Percentiles rank a stretch among this genome's conserved stretches.
These are phyloP conservation scores for Chernovozyma aurita DNA, from an alignment of 1,139 yeast species.

Conservation along the genomic window DNA sequence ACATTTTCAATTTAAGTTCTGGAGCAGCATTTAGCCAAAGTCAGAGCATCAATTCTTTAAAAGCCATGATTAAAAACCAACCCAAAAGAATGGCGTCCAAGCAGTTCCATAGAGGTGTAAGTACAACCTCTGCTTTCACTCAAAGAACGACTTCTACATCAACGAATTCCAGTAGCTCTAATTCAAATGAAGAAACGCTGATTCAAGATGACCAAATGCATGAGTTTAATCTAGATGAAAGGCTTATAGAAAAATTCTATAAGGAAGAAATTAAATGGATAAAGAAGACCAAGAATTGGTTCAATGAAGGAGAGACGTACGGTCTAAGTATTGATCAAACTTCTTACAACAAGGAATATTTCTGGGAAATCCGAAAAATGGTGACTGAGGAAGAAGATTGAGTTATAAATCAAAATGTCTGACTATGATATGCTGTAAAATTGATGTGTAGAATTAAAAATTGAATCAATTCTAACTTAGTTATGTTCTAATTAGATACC, in stretches of 20 bases:
- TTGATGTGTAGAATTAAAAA: no score
- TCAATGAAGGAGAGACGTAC: constrained; percentile 35
- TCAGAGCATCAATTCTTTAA: constrained; percentile 11
- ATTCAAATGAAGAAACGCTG: constrained; percentile 13
- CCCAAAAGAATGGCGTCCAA: constrained; percentile 1
- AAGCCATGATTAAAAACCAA: constrained; percentile 1
- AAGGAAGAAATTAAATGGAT: constrained; percentile 50
- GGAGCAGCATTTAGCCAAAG: constrained; percentile 10
- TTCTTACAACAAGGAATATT: constrained; percentile 32
- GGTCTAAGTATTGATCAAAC: constrained; percentile 11
- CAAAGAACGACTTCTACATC: constrained; percentile 32
- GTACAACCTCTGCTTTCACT: constrained; percentile 22
- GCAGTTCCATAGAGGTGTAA: constrained; percentile 14
- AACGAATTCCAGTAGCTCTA: constrained; percentile 10
- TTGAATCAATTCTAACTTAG: no score
- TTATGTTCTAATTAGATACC: no score
- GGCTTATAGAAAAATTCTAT: constrained; percentile 35
- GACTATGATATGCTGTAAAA: no score
- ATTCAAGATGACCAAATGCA: constrained; percentile 4
- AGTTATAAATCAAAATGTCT: no score
- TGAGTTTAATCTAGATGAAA: constrained; percentile 41
- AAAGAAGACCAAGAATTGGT: constrained; percentile 52
- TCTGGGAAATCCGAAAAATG: constrained; percentile 54
- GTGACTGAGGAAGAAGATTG: constrained; percentile 36
- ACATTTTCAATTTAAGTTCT: neutral